Evolutionary conservation across 202 grass and related monocot genomes (phyloP).

Genomic region (Digitaria exilis): DNA sequence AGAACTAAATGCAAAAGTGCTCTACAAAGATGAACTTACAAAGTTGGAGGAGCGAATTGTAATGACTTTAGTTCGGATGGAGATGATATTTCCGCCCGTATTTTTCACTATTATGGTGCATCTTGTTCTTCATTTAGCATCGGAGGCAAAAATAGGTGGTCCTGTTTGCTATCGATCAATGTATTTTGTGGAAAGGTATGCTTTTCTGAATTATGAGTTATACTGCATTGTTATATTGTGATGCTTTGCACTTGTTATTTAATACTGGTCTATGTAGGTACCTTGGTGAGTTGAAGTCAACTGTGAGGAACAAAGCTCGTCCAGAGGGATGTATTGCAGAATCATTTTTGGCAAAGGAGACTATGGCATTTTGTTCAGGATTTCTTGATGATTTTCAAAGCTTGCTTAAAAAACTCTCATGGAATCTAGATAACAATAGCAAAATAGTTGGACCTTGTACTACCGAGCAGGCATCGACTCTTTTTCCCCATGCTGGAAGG

Average conservation of each 20-base stretch:
- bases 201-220: neutral
- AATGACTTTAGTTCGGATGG: constrained; percentile 31
- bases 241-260: neutral
- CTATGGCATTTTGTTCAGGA: constrained; percentile 19
- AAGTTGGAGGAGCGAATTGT: neutral
- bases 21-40: neutral
- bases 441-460: neutral
- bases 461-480: neutral
- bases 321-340: constrained; percentile 11
- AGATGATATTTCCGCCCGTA: constrained; percentile 27
- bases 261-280: neutral
- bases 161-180: constrained; percentile 18
- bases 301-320: neutral
- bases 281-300: neutral
- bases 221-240: too few species aligned
- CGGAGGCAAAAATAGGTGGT: constrained; percentile 29
- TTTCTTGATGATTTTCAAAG: constrained; percentile 18
- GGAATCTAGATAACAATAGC: neutral
- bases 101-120: constrained; percentile 48
- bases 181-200: constrained; percentile 41
- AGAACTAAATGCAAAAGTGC: constrained; percentile 29
- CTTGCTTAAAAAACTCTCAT: neutral
- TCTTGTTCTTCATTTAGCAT: constrained; percentile 32
- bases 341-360: constrained; percentile 1
- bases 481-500: neutral